Conservation (phyloP, 2,329 filamentous ascomycete species). For the Rhexocercosporidium sp. region DNA sequence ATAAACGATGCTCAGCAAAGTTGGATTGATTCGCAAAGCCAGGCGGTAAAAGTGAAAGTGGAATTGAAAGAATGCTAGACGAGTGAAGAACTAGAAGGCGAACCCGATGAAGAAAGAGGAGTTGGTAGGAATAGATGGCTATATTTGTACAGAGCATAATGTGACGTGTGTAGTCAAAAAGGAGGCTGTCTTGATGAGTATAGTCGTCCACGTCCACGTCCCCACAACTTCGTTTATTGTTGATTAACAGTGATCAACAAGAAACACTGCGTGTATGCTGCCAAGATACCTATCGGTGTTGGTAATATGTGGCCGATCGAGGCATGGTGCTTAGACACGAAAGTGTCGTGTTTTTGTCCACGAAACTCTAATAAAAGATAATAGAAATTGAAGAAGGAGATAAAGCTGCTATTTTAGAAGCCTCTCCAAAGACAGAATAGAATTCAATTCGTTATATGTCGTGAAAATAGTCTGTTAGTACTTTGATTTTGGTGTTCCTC, state of each 20-base stretch:
- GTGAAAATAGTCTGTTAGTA: too few species aligned
- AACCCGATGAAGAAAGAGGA: constrained; percentile 11
- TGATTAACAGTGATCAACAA: constrained; percentile 19
- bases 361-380: too few species aligned
- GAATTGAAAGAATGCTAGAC: background rate
- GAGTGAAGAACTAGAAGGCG: constrained; percentile 11
- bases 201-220: constrained; percentile 16
- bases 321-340: too few species aligned
- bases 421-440: too few species aligned
- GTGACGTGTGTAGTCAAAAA: background rate
- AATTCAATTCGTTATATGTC: too few species aligned
- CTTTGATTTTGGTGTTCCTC: too few species aligned
- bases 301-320: too few species aligned
- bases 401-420: too few species aligned
- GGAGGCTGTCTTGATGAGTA: background rate
- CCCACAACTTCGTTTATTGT: constrained; percentile 19
- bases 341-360: background rate
- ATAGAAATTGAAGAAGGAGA: too few species aligned
- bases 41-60: constrained; percentile 15
- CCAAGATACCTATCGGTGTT: too few species aligned
- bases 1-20: constrained; percentile 20
- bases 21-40: constrained; percentile 16
- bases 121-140: background rate
- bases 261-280: constrained; percentile 11
- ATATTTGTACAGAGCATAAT: constrained; percentile 16